Evolutionary conservation across 352 stramenopile genomes (phyloP).

Genomic region (Globisporangium nagaii): DNA sequence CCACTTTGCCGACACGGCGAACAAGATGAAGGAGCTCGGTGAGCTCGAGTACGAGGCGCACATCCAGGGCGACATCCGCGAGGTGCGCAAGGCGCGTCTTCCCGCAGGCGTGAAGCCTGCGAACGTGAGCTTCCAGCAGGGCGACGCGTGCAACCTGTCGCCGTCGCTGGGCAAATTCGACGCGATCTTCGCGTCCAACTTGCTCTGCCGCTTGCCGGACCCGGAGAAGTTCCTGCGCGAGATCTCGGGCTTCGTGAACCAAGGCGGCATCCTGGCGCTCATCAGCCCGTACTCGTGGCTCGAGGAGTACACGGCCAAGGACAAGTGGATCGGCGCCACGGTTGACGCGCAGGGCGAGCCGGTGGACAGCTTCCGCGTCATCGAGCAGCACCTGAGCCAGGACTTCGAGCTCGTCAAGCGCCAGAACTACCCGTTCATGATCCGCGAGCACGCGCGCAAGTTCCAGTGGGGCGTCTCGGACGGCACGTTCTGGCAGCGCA

Average conservation of each 20-base stretch:
- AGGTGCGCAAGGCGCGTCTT: slow-evolving; percentile 53
- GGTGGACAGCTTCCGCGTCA: slow-evolving; percentile 63
- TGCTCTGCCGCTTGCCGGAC: slow-evolving; percentile 94
- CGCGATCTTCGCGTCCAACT: slow-evolving; percentile 92
- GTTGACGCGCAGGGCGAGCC: slow-evolving; percentile 31
- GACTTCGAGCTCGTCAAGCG: slow-evolving; percentile 81
- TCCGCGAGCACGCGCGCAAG: slow-evolving; percentile 90
- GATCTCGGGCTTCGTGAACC: slow-evolving; percentile 84
- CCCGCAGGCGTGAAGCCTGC: slow-evolving; percentile 49
- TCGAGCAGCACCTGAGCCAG: slow-evolving; percentile 43
- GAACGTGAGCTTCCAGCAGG: slow-evolving; percentile 88
- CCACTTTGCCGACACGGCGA: slow-evolving; percentile 86
- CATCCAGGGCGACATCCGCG: slow-evolving; percentile 85
- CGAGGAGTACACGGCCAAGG: slow-evolving; percentile 93
- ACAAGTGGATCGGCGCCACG: slow-evolving; percentile 81
- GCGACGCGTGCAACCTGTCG: slow-evolving; percentile 90
- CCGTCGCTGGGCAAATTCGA: slow-evolving; percentile 88
- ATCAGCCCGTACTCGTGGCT: slow-evolving; percentile 97
- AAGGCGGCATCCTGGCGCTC: slow-evolving; percentile 91
- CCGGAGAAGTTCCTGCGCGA: slow-evolving; percentile 87
- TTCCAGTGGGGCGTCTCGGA: slow-evolving; percentile 91
- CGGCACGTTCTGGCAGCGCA: slow-evolving; percentile 80
- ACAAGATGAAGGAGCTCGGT: slow-evolving; percentile 79
- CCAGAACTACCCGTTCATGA: slow-evolving; percentile 88
- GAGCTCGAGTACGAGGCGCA: slow-evolving; percentile 82